These are phyloP conservation scores for Trichoderma koningiopsis DNA, from an alignment of 2,329 filamentous ascomycete genomes.

Conservation along the genomic window DNA sequence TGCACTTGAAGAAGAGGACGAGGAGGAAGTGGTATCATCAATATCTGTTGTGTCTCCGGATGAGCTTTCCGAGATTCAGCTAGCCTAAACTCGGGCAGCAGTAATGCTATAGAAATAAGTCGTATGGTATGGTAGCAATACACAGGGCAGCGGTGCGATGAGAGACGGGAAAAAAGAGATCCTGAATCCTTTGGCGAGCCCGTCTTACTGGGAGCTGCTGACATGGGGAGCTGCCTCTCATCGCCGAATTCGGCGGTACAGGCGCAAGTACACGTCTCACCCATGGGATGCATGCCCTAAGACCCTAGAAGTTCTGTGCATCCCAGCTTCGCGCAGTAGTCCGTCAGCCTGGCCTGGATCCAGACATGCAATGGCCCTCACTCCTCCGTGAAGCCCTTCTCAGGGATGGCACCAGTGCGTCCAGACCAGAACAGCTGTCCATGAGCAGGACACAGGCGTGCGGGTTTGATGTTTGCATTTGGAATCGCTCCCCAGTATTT, in stretches of 20 bases:
- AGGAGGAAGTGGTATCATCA: not conserved
- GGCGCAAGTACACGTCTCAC: constrained; percentile 13
- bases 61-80: constrained; percentile 15
- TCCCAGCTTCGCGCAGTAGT: constrained; percentile 6
- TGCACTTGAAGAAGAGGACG: not conserved
- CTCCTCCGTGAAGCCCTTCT: not conserved
- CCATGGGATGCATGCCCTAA: not conserved
- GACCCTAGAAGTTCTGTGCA: constrained; percentile 13
- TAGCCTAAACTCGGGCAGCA: not conserved
- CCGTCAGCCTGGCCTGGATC: constrained; percentile 9
- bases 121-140: not conserved
- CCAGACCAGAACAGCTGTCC: not conserved
- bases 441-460: not conserved
- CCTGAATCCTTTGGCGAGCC: constrained; percentile 16
- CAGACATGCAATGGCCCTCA: constrained; percentile 11
- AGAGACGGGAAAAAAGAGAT: not conserved
- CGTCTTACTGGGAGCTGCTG: constrained; percentile 8
- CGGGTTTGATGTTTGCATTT: not conserved
- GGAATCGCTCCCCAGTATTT: constrained; percentile 1
- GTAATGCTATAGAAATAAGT: not conserved
- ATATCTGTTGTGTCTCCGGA: constrained; percentile 2
- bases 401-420: constrained; percentile 12
- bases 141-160: not conserved
- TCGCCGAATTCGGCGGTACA: constrained; percentile 22
- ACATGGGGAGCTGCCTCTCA: constrained; percentile 20